These are phyloP conservation scores for Rauvolfia tetraphylla DNA, from an alignment of 257 asterid genomes.

Conservation along the genomic window DNA sequence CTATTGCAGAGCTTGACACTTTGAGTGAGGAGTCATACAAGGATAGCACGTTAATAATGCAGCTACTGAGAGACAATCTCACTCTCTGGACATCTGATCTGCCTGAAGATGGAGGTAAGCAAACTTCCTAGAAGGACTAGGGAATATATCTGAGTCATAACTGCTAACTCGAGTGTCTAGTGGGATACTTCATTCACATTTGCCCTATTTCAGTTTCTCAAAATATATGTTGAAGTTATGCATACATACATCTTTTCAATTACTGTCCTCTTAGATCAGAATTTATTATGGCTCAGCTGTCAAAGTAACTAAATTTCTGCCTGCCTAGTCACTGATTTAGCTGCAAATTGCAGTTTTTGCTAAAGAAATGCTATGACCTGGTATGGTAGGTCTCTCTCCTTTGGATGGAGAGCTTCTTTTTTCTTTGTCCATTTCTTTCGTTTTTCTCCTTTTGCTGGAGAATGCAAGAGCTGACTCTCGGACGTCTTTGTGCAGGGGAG, in stretches of 20 bases:
- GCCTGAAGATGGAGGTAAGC: constrained; percentile 85
- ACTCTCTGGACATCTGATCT: constrained; percentile 94
- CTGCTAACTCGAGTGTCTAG: neutral
- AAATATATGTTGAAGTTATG: neutral
- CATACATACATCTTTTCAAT: neutral
- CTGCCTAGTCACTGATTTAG: neutral
- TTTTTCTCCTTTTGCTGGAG: neutral
- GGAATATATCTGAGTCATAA: neutral
- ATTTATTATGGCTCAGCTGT: too few species aligned
- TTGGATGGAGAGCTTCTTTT: neutral
- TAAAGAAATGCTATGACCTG: neutral
- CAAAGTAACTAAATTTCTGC: too few species aligned
- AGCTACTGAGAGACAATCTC: constrained; percentile 89
- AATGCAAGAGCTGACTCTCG: neutral
- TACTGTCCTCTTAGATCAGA: neutral
- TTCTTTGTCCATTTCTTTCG: neutral
- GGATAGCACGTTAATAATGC: constrained; percentile 96
- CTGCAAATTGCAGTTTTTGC: neutral
- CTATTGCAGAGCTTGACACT: constrained; percentile 84
- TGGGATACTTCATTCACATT: neutral
- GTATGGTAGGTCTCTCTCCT: neutral
- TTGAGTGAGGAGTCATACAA: constrained; percentile 91
- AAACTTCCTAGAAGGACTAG: neutral
- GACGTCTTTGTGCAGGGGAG: constrained; percentile 46
- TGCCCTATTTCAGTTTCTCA: neutral